A percentile compares a stretch with the other conserved stretches of the same genome.
Evolutionary conservation across 108 stramenopile genomes (phyloP).

Genomic region (Fragilariopsis cylindrus): DNA sequence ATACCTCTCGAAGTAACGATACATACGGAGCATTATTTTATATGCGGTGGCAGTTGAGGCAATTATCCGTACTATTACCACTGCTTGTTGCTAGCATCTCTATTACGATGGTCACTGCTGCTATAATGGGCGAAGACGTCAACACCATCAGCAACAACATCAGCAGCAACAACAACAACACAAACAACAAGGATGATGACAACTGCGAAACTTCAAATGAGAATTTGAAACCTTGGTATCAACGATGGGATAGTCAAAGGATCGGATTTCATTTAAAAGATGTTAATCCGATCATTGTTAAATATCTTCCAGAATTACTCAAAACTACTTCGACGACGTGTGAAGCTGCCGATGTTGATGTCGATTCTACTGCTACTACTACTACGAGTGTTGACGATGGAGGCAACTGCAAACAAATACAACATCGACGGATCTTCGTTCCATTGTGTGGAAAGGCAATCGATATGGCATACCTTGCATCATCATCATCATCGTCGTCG

Average conservation of each 20-base stretch:
- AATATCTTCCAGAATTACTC: not conserved
- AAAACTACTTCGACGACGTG: not conserved
- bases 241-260: slow-evolving; percentile 24
- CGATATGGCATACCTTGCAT: slow-evolving; percentile 74
- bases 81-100: too few species aligned
- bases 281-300: slow-evolving; percentile 32
- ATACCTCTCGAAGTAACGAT: too few species aligned
- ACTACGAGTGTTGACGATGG: not conserved
- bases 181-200: not conserved
- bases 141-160: not conserved
- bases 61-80: too few species aligned
- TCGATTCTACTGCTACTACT: not conserved
- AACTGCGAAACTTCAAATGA: not conserved
- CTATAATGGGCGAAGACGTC: too few species aligned
- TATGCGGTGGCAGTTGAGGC: too few species aligned
- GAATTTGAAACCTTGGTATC: slow-evolving; percentile 13
- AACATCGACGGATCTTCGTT: slow-evolving; percentile 50
- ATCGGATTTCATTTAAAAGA: slow-evolving; percentile 37
- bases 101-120: too few species aligned
- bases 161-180: not conserved
- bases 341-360: not conserved
- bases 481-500: slow-evolving; percentile 23
- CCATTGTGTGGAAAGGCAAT: slow-evolving; percentile 90
- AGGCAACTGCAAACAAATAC: not conserved
- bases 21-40: too few species aligned